Percentiles rank a stretch among this genome's conserved stretches.
phyloP scores from a whole-genome alignment of 495 filamentous ascomycete species.

The Venustampulla echinocandica region DNA sequence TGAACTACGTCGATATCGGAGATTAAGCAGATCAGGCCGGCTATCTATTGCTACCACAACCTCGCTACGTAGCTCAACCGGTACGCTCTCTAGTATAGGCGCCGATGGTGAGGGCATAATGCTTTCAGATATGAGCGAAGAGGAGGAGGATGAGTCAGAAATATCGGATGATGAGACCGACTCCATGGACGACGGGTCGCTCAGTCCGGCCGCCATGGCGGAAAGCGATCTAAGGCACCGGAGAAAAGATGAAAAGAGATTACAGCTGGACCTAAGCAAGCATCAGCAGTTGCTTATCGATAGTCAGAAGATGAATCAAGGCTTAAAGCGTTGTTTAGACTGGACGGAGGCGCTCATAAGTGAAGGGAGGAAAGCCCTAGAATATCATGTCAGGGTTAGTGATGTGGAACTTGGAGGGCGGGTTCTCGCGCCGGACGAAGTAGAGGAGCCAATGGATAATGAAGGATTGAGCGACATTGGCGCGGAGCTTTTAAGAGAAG shows the following conservation, averaged over 20 bases:
- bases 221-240: constrained; percentile 37
- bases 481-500: constrained; percentile 14
- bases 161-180: constrained; percentile 22
- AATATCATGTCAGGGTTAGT: constrained; percentile 63
- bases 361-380: constrained; percentile 78
- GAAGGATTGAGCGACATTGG: constrained; percentile 21
- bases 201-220: constrained; percentile 37
- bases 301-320: constrained; percentile 89
- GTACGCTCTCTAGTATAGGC: constrained; percentile 11
- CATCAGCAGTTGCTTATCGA: constrained; percentile 83
- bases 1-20: constrained; percentile 75
- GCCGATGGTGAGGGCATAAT: constrained; percentile 21
- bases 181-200: constrained; percentile 34
- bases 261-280: constrained; percentile 74
- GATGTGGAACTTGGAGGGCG: constrained; percentile 78
- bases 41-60: constrained; percentile 43
- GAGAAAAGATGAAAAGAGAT: constrained; percentile 62
- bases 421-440: constrained; percentile 57
- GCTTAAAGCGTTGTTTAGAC: constrained; percentile 74
- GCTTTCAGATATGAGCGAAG: constrained; percentile 46
- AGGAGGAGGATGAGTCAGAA: constrained; percentile 34
- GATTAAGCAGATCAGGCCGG: constrained; percentile 68
- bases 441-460: constrained; percentile 22
- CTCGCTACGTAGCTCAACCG: constrained; percentile 13
- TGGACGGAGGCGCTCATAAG: constrained; percentile 85